Evolutionary conservation across 306 rosid species (phyloP).

Genomic region (Cyclanthera cordifolia): DNA sequence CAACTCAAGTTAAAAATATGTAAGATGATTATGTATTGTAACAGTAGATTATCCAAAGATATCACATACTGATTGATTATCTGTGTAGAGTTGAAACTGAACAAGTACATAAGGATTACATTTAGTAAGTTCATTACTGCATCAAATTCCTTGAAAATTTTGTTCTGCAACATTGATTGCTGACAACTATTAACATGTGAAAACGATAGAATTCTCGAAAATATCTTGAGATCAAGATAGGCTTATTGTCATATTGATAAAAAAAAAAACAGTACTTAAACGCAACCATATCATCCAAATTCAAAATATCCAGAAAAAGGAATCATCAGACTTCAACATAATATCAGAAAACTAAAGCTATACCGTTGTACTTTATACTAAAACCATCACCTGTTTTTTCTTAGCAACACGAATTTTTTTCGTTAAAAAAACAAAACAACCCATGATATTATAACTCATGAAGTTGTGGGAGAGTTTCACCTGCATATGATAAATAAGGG

Average conservation of each 20-base stretch:
- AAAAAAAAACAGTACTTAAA: background rate
- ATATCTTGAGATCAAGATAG: background rate
- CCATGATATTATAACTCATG: background rate
- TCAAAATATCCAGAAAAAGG: constrained; percentile 1
- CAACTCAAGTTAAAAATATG: background rate
- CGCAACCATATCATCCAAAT: background rate
- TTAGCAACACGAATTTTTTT: background rate
- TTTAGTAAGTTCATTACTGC: background rate
- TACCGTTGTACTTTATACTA: background rate
- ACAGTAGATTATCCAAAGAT: background rate
- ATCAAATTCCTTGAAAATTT: background rate
- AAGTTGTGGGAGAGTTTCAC: constrained; percentile 19
- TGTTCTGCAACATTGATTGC: background rate
- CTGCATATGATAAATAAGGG: constrained; percentile 58
- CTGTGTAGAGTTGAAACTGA: background rate
- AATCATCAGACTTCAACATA: background rate
- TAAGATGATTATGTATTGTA: background rate
- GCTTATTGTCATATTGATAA: background rate
- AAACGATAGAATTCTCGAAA: background rate
- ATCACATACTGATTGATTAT: background rate
- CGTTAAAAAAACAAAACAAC: too few species aligned
- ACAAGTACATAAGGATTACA: background rate
- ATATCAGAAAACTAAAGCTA: background rate
- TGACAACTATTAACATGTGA: background rate
- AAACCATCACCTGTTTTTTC: background rate